Evolutionary conservation across 805 yeast species (phyloP), one percentile per base, ranked within the genome.

Genomic region (Candida sonorensis): DNA sequence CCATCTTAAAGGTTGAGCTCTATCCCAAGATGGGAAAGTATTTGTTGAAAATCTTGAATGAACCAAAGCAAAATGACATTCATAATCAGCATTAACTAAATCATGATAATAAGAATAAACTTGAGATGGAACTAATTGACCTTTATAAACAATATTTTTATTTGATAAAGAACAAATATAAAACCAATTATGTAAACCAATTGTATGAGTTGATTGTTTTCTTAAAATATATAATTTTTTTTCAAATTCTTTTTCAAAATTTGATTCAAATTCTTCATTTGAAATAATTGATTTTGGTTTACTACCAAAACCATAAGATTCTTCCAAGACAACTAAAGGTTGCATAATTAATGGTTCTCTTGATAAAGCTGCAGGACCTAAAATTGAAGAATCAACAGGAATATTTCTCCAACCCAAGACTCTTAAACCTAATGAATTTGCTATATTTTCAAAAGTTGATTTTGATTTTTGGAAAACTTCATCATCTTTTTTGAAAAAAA

Each of bases 11-110:
- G 98, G 98, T 64, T 90, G 98, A 16, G 98, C 97, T 62, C 98
- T 77, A 64, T 92, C 98, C 98, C 98, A 90, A n/a, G 96, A 86
- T 29, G 98, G 98, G 76, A 90, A 90, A 30, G 98, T 90, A 62
- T 90, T 90, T 20, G 98, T 90, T 36, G 97, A 87, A 70, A 90
- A 90, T 58, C 98, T 77, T 16, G 97, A 88, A 66, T 90, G 98
- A 31, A 90, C 97, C 26, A 90, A 71, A 11, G 97, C 95, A 69
- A 92, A 85, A 55, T 88, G 97, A 28, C 94, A 92, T 64, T 86
- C 90, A 61, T 78, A 90, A 53, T 87, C 92, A 17, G 87, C 90
- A 57, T 86, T 87, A 41, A 77, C 81, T 55, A 90, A 72, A 62
- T 90, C 98, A 56, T 85, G 87, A 66, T 88, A 90, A 65, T 92